Evolutionary conservation across 2,329 filamentous ascomycete species (phyloP), one percentile per base, ranked within the genome.

Genomic region (Scytalidium lignicola): DNA sequence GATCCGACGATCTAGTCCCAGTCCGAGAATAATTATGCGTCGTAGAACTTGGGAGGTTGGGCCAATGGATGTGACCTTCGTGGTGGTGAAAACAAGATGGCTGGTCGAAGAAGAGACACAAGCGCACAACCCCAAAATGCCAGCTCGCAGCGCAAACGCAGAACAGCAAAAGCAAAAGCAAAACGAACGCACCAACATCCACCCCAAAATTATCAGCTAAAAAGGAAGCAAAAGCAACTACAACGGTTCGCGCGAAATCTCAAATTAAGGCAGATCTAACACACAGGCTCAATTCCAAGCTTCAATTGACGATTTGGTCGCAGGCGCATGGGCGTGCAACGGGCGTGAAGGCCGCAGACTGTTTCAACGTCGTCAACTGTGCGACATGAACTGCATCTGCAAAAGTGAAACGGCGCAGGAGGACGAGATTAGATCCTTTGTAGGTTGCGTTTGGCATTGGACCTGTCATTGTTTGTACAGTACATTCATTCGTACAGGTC

Each of bases 51-150:
- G 26, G 45, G 45, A 22, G 45, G 45, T 41, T 47, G 45, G 45
- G 45, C 45, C 26, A 41, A 47, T 47, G 21, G 28, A 37, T 29
- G 43, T 15, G 43, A 19, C 43, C 19, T 21, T 45, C 21, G 20
- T 37, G 43, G 23, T 23, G 23, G 22, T 45, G 43, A 45, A 45
- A 45, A 45, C 23, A 10, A 28, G 43, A 45, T 45, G 43, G 43
- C 43, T 23, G 23, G 43, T 6, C 21, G 10, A 6, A 21, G 18
- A 37, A n/a, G 6, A 37, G 32, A 37, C 8, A 17, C 32, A 37
- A 8, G 32, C 7, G 32, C 32, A n/a, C 32, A 37, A 8, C 7
- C 7, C 32, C 32, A 6, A 37, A 37, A 37, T 37, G 32, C 7
- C 32, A 37, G 32, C 32, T n/a, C 32, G 32, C 32, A 15, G 32